Conservation (phyloP, 257 asterid species). For the Solanum rostratum region DNA sequence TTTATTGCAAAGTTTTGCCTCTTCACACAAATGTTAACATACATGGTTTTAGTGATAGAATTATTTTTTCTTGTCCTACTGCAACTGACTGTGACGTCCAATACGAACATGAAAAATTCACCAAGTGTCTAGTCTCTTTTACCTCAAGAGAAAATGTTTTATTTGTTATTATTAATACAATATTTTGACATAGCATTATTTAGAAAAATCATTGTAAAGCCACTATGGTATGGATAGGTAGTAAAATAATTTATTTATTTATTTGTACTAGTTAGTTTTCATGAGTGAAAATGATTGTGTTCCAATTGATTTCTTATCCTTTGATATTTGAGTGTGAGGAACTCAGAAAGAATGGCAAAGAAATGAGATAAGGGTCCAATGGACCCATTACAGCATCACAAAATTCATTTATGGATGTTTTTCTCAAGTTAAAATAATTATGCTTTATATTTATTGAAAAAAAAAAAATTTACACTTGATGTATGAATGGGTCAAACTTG, state of each 20-base stretch:
- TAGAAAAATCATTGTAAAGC: not conserved
- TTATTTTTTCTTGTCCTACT: not conserved
- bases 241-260: not conserved
- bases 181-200: not conserved
- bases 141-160: not conserved
- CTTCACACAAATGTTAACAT: not conserved
- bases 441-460: not conserved
- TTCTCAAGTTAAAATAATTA: not conserved
- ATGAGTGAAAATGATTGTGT: constrained; percentile 16
- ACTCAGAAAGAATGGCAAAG: not conserved
- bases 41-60: not conserved
- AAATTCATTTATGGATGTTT: not conserved
- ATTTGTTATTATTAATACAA: not conserved
- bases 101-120: not conserved
- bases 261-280: not conserved
- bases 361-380: not conserved
- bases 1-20: not conserved
- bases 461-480: not conserved
- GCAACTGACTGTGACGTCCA: not conserved
- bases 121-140: not conserved
- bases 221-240: constrained; percentile 1
- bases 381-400: not conserved
- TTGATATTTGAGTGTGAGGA: not conserved
- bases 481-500: not conserved
- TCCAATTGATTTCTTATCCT: not conserved